Evolutionary conservation across 192 early-diverging fungal genomes (phyloP).

Genomic region (Oehlia diaphana): DNA sequence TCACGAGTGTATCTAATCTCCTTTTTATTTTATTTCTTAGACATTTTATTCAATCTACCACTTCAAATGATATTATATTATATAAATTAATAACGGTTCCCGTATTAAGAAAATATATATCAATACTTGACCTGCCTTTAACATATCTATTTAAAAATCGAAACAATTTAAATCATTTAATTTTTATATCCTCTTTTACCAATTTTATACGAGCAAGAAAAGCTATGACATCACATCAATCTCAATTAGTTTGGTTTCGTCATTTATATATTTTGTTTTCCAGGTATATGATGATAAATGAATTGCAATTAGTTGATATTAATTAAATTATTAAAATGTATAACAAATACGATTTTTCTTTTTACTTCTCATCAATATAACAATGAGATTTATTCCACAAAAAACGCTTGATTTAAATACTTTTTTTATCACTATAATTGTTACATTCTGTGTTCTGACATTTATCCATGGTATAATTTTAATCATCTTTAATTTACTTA

Average conservation of each 20-base stretch:
- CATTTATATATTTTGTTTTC: conserved; percentile 85
- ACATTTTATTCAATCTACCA: background rate
- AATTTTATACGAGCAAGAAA: conserved; percentile 48
- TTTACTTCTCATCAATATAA: too few species aligned
- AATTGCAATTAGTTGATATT: conserved; percentile 47
- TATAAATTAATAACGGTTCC: background rate
- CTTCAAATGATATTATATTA: background rate
- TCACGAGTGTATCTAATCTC: too few species aligned
- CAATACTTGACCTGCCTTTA: background rate
- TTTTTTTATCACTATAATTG: too few species aligned
- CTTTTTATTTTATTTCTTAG: background rate
- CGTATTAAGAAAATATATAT: background rate
- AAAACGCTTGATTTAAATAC: too few species aligned
- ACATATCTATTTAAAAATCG: background rate
- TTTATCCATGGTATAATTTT: too few species aligned
- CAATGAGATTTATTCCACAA: too few species aligned
- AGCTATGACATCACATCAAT: conserved; percentile 81
- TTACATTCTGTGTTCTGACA: too few species aligned
- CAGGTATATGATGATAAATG: conserved; percentile 88
- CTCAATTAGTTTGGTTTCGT: conserved; percentile 94
- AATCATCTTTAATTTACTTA: too few species aligned
- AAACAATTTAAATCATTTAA: background rate
- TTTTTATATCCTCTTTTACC: background rate
- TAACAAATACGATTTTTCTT: too few species aligned
- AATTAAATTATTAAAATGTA: too few species aligned